Evolutionary conservation across 2,329 filamentous ascomycete species (phyloP).

Genomic region (Lachnellula arida): DNA sequence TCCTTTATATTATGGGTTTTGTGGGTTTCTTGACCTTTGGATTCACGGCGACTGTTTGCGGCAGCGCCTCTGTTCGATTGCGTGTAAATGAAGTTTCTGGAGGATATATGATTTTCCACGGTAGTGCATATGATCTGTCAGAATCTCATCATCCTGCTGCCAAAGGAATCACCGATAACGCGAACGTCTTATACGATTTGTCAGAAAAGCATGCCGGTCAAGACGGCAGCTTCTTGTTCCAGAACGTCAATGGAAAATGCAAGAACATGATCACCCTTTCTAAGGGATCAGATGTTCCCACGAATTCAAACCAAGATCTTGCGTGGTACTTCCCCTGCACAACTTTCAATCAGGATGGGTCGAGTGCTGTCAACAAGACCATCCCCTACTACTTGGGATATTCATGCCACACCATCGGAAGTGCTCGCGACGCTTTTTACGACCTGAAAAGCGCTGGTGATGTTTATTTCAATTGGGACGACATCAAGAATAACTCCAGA

Average conservation of each 20-base stretch:
- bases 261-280: slow-evolving; percentile 80
- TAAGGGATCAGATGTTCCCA: slow-evolving; percentile 70
- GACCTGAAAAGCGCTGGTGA: slow-evolving; percentile 66
- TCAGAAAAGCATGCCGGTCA: slow-evolving; percentile 75
- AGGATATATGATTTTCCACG: slow-evolving; percentile 96
- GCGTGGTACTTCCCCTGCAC: slow-evolving; percentile 98
- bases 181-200: slow-evolving; percentile 87
- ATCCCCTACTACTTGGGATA: slow-evolving; percentile 77
- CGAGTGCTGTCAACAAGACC: slow-evolving; percentile 68
- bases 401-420: slow-evolving; percentile 74
- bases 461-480: slow-evolving; percentile 95
- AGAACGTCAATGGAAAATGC: slow-evolving; percentile 96
- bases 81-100: slow-evolving; percentile 74
- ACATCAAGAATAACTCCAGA: slow-evolving; percentile 80
- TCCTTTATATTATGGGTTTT: slow-evolving; percentile 77
- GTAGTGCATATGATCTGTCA: slow-evolving; percentile 79
- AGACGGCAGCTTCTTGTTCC: slow-evolving; percentile 95
- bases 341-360: slow-evolving; percentile 90
- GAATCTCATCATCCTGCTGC: slow-evolving; percentile 74
- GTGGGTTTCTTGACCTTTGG: slow-evolving; percentile 97
- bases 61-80: slow-evolving; percentile 62
- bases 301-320: slow-evolving; percentile 66
- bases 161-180: slow-evolving; percentile 64
- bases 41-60: slow-evolving; percentile 86
- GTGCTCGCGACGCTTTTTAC: slow-evolving; percentile 72